Conservation (phyloP, 345 rosid species). For the Eucalyptus microcorys region DNA sequence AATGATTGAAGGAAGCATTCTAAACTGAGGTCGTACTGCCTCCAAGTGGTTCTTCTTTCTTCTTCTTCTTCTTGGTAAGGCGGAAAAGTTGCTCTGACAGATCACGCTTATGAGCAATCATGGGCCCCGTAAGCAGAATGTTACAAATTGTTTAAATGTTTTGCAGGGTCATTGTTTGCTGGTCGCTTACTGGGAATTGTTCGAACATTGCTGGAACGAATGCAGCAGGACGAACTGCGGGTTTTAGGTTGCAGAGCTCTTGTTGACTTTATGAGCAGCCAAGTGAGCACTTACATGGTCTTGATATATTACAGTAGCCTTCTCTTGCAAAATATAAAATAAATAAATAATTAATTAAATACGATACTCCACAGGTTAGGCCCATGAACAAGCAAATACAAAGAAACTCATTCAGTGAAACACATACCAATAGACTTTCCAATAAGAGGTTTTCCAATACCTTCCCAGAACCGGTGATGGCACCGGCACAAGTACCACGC, state of each 20-base stretch:
- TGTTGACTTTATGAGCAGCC: slow-evolving; percentile 64
- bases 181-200: slow-evolving; percentile 62
- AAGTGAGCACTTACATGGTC: slow-evolving; percentile 27
- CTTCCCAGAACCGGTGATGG: no score
- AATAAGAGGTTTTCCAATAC: neutral
- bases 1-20: neutral
- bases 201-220: slow-evolving; percentile 68
- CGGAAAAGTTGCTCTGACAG: neutral
- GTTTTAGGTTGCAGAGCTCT: slow-evolving; percentile 61
- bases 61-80: neutral
- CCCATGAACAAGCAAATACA: neutral
- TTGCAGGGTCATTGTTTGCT: slow-evolving; percentile 76
- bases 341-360: neutral
- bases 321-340: neutral
- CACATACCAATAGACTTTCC: neutral
- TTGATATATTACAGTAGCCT: neutral
- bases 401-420: neutral
- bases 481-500: no score
- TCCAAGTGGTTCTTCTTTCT: neutral
- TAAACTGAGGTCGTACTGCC: neutral
- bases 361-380: neutral
- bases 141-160: neutral
- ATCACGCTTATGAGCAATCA: neutral
- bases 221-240: slow-evolving; percentile 49
- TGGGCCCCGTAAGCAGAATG: neutral